Conservation (phyloP, 306 rosid genomes). For the Malus orientalis region DNA sequence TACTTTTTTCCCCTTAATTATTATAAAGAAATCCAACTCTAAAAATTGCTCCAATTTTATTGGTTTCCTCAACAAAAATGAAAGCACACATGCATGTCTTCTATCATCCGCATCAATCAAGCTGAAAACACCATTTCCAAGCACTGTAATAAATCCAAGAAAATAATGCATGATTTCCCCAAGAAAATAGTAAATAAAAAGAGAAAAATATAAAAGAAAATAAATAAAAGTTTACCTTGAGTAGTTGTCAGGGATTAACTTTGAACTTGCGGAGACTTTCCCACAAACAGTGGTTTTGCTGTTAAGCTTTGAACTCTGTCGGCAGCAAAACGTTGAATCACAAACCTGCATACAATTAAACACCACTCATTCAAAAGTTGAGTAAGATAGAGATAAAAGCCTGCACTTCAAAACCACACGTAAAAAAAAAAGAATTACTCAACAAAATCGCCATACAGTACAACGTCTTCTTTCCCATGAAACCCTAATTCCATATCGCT, state of each 20-base stretch:
- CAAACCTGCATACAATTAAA: background rate
- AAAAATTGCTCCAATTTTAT: background rate
- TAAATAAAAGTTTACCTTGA: background rate
- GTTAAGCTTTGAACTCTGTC: background rate
- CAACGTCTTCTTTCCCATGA: constrained; percentile 1
- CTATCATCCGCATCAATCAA: background rate
- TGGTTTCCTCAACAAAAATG: background rate
- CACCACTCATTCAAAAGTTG: background rate
- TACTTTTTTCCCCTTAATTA: background rate
- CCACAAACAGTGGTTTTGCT: constrained; percentile 28
- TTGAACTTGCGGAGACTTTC: constrained; percentile 3
- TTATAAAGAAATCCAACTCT: background rate
- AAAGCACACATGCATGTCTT: background rate
- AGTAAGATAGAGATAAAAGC: background rate
- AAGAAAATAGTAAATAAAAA: background rate
- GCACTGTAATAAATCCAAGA: background rate
- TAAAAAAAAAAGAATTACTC: background rate
- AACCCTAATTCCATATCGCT: constrained; percentile 31
- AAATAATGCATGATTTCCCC: background rate
- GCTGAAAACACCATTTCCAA: background rate
- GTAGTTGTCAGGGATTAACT: background rate
- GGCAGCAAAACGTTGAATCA: background rate
- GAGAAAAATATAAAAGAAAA: background rate
- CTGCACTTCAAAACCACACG: background rate
- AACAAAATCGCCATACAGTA: background rate